Conservation (phyloP, 768 basidiomycete species). For the Psilocybe tampanensis region DNA sequence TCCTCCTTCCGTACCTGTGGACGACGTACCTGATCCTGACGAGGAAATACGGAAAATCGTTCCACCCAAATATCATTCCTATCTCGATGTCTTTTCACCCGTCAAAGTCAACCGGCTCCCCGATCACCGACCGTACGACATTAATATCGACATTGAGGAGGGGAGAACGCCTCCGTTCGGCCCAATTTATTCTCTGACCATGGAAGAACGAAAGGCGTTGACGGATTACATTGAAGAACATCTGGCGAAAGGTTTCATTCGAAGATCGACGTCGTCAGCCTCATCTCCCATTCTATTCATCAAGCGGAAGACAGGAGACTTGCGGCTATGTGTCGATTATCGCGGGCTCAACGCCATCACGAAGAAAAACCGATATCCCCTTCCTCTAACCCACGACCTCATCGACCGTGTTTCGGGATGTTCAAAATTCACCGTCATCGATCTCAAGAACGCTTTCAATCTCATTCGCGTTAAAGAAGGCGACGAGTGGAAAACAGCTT, state of each 20-base stretch:
- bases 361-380: constrained; percentile 35
- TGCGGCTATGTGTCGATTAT: constrained; percentile 34
- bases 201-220: constrained; percentile 29
- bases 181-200: constrained; percentile 8
- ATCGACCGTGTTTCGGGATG: constrained; percentile 25
- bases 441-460: constrained; percentile 42
- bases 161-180: not conserved
- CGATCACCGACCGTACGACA: not conserved
- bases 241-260: constrained; percentile 22
- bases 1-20: no score
- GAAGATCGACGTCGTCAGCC: constrained; percentile 20
- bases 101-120: constrained; percentile 7
- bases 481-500: constrained; percentile 43
- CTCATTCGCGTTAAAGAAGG: constrained; percentile 35
- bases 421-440: constrained; percentile 37
- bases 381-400: constrained; percentile 33
- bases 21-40: no score
- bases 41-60: no score
- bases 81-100: constrained; percentile 7
- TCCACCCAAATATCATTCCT: constrained; percentile 9
- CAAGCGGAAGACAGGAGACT: constrained; percentile 22
- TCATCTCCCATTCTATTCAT: constrained; percentile 28
- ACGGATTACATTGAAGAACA: constrained; percentile 26
- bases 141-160: constrained; percentile 6
- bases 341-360: constrained; percentile 34